Conservation (phyloP, 768 basidiomycete genomes). For the Boletus coccyginus region DNA sequence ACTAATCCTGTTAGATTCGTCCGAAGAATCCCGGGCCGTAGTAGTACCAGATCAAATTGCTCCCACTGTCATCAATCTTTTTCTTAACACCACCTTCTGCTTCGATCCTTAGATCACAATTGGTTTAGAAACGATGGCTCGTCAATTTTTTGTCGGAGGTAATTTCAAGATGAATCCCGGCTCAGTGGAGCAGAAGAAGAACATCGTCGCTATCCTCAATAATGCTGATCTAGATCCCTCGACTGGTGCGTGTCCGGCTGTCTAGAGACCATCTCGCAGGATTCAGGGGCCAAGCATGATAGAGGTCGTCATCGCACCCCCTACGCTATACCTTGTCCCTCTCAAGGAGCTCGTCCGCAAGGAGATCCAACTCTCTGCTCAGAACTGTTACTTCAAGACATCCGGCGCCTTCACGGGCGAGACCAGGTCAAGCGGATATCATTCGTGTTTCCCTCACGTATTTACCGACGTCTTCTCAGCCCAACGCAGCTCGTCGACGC, state of each 20-base stretch:
- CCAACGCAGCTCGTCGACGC: conserved; percentile 83
- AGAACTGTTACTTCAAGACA: conserved; percentile 84
- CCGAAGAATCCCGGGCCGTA: background rate
- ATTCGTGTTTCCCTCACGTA: background rate
- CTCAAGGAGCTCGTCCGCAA: conserved; percentile 59
- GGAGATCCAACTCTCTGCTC: conserved; percentile 79
- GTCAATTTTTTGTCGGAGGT: conserved; percentile 92
- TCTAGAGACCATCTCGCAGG: background rate
- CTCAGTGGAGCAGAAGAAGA: conserved; percentile 58
- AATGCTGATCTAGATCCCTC: conserved; percentile 71
- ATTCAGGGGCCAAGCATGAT: conserved; percentile 9
- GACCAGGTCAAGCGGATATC: conserved; percentile 61
- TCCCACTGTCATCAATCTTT: background rate
- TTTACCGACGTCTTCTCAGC: conserved; percentile 37
- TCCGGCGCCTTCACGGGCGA: conserved; percentile 96
- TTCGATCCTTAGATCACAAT: background rate
- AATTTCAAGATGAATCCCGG: conserved; percentile 98
- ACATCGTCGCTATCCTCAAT: conserved; percentile 72
- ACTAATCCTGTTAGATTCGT: no score
- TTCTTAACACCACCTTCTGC: background rate
- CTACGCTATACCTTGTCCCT: conserved; percentile 81
- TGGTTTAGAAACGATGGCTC: conserved; percentile 48
- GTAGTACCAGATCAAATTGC: background rate
- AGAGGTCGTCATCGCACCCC: conserved; percentile 96
- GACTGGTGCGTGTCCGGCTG: conserved; percentile 52